Percentiles rank a stretch among this genome's conserved stretches.
Conservation (phyloP, 352 stramenopile species). For the Phytophthora megakarya region DNA sequence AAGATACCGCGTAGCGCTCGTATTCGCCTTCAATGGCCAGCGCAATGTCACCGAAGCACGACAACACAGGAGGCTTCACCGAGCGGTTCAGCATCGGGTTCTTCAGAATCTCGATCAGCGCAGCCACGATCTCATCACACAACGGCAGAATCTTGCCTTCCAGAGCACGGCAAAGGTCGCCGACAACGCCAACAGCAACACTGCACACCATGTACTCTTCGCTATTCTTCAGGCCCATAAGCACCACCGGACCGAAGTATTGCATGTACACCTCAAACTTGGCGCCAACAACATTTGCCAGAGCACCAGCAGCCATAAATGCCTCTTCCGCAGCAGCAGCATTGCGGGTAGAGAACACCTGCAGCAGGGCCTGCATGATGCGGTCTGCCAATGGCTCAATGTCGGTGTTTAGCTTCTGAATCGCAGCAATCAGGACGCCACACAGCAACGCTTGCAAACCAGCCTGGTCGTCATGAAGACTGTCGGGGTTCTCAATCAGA, state of each 20-base stretch:
- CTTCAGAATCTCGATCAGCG: constrained; percentile 95
- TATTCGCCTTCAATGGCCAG: constrained; percentile 94
- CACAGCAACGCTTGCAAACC: constrained; percentile 89
- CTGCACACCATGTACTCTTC: constrained; percentile 97
- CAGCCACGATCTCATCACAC: constrained; percentile 94
- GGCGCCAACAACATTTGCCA: constrained; percentile 93
- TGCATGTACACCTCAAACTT: constrained; percentile 97
- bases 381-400: constrained; percentile 90
- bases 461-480: constrained; percentile 75
- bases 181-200: constrained; percentile 94
- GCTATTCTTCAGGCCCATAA: constrained; percentile 94
- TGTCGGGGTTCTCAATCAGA: constrained; percentile 71
- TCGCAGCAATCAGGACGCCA: constrained; percentile 92
- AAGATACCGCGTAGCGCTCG: constrained; percentile 84
- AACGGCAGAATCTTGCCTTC: constrained; percentile 91
- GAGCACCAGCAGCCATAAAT: constrained; percentile 93
- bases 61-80: constrained; percentile 97
- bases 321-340: constrained; percentile 95
- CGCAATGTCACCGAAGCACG: constrained; percentile 97
- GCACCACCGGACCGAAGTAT: constrained; percentile 91
- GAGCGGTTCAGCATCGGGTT: constrained; percentile 92
- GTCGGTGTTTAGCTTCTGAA: constrained; percentile 91
- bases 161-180: constrained; percentile 94
- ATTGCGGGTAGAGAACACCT: constrained; percentile 95
- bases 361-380: constrained; percentile 96